Evolutionary conservation across 2,329 filamentous ascomycete genomes (phyloP), one percentile per base, ranked within the genome.

Genomic region (Fusarium paranaense): DNA sequence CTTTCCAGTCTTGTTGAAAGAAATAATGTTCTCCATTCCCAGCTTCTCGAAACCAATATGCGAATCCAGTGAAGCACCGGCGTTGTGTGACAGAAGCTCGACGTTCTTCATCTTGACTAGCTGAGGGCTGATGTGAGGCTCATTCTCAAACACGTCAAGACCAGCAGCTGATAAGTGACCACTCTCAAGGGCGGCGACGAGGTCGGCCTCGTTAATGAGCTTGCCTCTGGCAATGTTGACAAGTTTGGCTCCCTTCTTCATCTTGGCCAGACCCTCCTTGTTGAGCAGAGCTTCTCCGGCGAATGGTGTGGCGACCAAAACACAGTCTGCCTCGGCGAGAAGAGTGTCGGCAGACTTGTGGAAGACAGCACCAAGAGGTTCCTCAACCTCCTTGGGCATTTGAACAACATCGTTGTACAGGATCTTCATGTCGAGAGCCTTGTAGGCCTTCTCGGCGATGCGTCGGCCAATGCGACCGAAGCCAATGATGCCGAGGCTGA

Each of bases 161-260:
- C 92, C 92, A 3, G 85, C 89, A 0, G 89, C 91, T 60, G 87
- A 87, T 7, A 94, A 89, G n/a, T 78, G 73, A 0, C 92, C 92
- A 33, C 84, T 87, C 56, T 92, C 85, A 2, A 94, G 83, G 0
- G 92, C 92, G 59, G 89, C 84, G 2, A 93, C 92, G 11, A 94
- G 86, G 0, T 92, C 92, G 4, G 85, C 90, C 81, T 94, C 92
- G 68, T 94, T 90, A 67, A 94, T 91, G 32, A 94, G 88, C n/a
- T 91, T 91, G 2, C 92, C 92, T 9, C 92, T 87, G 1, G 92
- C 92, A 2, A 92, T 94, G 80, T 94, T 94, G 72, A 94, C 87
- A 22, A 94, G 86, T 4, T 93, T 87, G 4, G 92, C 88, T 9
- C 91, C 91, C 60, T 87, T 85, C 82, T 94, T 94, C 92, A 94